phyloP scores from a whole-genome alignment of 164 flowering plant genomes.

The Macadamia integrifolia region DNA sequence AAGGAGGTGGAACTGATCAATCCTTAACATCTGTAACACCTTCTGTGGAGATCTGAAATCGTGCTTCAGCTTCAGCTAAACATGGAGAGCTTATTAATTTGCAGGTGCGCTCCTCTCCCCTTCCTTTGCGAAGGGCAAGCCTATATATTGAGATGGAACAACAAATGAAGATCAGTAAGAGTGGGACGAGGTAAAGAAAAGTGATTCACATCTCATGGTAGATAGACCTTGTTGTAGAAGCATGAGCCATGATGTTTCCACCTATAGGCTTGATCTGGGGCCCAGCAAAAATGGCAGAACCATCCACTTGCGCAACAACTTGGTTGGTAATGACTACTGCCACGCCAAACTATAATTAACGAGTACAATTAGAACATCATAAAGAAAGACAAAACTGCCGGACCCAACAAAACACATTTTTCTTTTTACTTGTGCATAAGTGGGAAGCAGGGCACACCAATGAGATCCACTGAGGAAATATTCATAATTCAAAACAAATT shows the following conservation, averaged over 20 bases:
- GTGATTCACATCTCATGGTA: not conserved
- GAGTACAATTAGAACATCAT: conserved; percentile 4
- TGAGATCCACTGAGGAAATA: too few relatives aligned
- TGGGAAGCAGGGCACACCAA: too few relatives aligned
- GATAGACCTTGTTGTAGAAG: conserved; percentile 88
- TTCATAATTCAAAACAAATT: too few relatives aligned
- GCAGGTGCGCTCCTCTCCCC: conserved; percentile 92
- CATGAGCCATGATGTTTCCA: conserved; percentile 99
- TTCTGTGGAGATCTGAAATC: conserved; percentile 79
- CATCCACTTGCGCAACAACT: conserved; percentile 97
- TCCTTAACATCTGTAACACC: conserved; percentile 94
- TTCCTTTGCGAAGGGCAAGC: conserved; percentile 85
- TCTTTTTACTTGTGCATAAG: too few relatives aligned
- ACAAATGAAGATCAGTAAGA: not conserved
- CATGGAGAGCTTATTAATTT: conserved; percentile 97
- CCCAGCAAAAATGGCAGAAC: conserved; percentile 89
- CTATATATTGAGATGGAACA: conserved; percentile 25
- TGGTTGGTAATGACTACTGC: conserved; percentile 98
- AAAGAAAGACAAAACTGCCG: too few relatives aligned
- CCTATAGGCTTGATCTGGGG: conserved; percentile 96
- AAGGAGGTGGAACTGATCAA: conserved; percentile 22
- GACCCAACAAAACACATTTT: too few relatives aligned
- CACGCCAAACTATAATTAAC: conserved; percentile 66
- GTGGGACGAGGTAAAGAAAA: not conserved
- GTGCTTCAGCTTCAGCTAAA: conserved; percentile 93